Evolutionary conservation across 768 basidiomycete species (phyloP), one percentile per base, ranked within the genome.

Genomic region (Boletus vermiculosoides): DNA sequence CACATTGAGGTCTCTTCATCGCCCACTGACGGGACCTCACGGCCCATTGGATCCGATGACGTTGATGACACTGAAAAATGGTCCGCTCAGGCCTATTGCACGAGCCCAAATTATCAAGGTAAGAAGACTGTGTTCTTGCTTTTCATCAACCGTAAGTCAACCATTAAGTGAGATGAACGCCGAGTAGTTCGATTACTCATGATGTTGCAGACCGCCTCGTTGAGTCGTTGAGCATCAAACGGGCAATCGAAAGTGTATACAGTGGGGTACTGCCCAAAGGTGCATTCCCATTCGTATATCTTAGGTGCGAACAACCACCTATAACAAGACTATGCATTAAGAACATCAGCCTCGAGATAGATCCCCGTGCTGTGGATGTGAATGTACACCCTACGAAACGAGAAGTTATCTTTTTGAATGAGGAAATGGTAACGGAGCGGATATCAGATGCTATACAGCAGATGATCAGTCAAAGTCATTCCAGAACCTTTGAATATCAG

Each of bases 361-460:
- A 94, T 58, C 93, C 94, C 0, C 81, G 84, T 31, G 85, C 89
- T 25, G 88, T 99, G 18, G 97, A 99, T 64, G 95, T 98, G 52
- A 99, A 99, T 64, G 94, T 98, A 9, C 95, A 98, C 68, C 97
- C 96, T 0, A 98, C 97, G 2, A 99, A 99, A 70, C 88, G 90
- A 45, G 95, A 98, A 70, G 94, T 98, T 1, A 92, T 94, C 62
- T 98, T 98, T 66, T 71, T 98, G 48, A 85, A 97, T 59, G 94
- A 98, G 69, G 96, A 98, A 51, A 77, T 74, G 15, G 91, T 98
- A 65, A 87, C 87, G 7, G 86, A 92, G 61, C 77, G 77, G 9
- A 85, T 98, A 45, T 83, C 88, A 15, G 85, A 90, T 64, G 79
- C 78, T 1, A 77, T 98, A 3, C 90, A 92, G 60, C 73, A 80